Evolutionary conservation across 257 asterid species (phyloP).

Genomic region (Salvia miltiorrhiza): DNA sequence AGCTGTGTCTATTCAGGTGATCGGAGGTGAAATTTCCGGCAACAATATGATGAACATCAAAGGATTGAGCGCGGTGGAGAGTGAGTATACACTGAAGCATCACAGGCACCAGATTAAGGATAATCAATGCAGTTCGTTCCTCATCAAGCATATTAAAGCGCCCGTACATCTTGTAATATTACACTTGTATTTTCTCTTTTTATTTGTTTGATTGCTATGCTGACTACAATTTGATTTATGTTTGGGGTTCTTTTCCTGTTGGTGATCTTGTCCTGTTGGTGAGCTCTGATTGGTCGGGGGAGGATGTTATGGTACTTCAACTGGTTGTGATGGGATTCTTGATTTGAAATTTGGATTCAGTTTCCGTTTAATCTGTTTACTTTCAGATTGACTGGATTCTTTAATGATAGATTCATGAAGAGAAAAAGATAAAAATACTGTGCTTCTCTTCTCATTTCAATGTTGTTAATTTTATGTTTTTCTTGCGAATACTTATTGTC

Average conservation of each 20-base stretch:
- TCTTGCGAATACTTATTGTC: background rate
- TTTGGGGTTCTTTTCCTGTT: slow-evolving; percentile 12
- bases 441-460: background rate
- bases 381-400: background rate
- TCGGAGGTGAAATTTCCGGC: slow-evolving; percentile 12
- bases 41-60: slow-evolving; percentile 32
- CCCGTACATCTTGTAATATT: slow-evolving; percentile 67
- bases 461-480: background rate
- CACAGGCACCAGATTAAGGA: slow-evolving; percentile 50
- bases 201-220: background rate
- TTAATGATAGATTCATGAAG: background rate
- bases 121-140: slow-evolving; percentile 65
- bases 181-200: background rate
- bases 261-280: slow-evolving; percentile 9
- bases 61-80: slow-evolving; percentile 47
- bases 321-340: background rate
- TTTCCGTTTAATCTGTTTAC: background rate
- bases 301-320: background rate
- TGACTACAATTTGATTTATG: background rate
- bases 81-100: slow-evolving; percentile 51
- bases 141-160: slow-evolving; percentile 62
- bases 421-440: background rate
- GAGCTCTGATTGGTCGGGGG: slow-evolving; percentile 2
- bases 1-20: slow-evolving; percentile 2
- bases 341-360: slow-evolving; percentile 7